phyloP scores from a whole-genome alignment of 2,329 filamentous ascomycete species.

The Didymella glomerata region DNA sequence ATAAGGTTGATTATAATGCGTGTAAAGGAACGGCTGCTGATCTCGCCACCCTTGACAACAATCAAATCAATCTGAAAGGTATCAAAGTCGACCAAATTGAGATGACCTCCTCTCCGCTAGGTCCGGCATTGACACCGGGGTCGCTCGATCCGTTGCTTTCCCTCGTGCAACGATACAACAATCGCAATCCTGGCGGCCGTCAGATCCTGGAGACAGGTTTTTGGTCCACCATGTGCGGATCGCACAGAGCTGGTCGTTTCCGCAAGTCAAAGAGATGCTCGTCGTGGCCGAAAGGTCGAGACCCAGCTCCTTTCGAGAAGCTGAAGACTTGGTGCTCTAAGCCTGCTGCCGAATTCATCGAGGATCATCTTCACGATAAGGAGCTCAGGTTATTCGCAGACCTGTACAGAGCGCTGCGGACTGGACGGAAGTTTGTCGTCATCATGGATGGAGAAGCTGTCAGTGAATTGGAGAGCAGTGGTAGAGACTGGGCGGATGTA shows the following conservation, averaged over 20 bases:
- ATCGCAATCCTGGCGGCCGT: background rate
- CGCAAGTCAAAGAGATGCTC: background rate
- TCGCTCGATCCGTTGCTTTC: background rate
- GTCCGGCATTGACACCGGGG: background rate
- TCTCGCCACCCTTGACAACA: background rate
- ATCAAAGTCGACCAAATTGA: background rate
- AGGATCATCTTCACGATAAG: background rate
- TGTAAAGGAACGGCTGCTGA: background rate
- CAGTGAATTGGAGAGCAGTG: background rate
- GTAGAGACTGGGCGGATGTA: background rate
- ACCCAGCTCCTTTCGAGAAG: background rate
- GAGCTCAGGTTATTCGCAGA: background rate
- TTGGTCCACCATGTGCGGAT: background rate
- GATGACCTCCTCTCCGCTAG: background rate
- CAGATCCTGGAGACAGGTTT: background rate
- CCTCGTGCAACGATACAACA: background rate
- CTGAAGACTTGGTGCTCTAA: background rate
- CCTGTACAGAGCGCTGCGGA: background rate
- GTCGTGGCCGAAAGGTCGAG: background rate
- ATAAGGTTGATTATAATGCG: background rate
- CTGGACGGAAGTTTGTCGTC: background rate
- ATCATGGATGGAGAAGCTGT: constrained; percentile 7
- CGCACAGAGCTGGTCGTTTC: background rate
- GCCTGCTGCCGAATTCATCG: background rate
- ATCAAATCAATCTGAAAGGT: background rate